Evolutionary conservation across 352 stramenopile genomes (phyloP).

Genomic region (Phytophthora brassicae): DNA sequence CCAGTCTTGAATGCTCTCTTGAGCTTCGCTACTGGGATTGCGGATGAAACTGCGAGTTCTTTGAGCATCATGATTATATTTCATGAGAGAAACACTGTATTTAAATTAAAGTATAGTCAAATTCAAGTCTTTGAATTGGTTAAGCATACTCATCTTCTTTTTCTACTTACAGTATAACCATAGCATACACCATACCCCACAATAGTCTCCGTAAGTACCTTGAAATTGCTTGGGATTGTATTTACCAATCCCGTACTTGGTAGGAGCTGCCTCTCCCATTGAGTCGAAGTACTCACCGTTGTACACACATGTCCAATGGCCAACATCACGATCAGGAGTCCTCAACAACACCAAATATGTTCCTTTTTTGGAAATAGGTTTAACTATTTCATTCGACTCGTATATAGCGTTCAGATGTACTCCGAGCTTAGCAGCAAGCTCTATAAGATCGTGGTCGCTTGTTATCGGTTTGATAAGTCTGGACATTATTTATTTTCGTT

Average conservation of each 20-base stretch:
- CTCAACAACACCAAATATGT: slow-evolving; percentile 17
- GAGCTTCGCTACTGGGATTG: no score
- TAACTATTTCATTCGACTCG: slow-evolving; percentile 8
- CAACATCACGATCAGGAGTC: slow-evolving; percentile 10
- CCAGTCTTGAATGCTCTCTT: no score
- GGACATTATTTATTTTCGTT: slow-evolving; percentile 2
- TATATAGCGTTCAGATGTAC: slow-evolving; percentile 1
- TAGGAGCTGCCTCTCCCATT: slow-evolving; percentile 17
- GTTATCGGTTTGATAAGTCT: slow-evolving; percentile 6
- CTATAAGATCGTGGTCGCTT: slow-evolving; percentile 7
- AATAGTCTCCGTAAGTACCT: background rate
- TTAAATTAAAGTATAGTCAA: no score
- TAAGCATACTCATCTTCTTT: no score
- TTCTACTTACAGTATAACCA: slow-evolving; percentile 20
- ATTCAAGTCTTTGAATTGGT: no score
- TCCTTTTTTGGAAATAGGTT: slow-evolving; percentile 4
- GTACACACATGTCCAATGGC: slow-evolving; percentile 12
- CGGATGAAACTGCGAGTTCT: no score
- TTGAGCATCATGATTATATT: no score
- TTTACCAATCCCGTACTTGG: slow-evolving; percentile 4
- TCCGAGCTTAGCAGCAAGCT: background rate
- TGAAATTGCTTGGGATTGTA: slow-evolving; percentile 21
- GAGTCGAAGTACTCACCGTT: slow-evolving; percentile 19
- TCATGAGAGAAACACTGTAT: no score
- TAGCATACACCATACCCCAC: slow-evolving; percentile 9